Percentiles rank a stretch among this genome's conserved stretches.
Conservation (phyloP, 1,284 basidiomycete species). For the Neonothopanus nambi region DNA sequence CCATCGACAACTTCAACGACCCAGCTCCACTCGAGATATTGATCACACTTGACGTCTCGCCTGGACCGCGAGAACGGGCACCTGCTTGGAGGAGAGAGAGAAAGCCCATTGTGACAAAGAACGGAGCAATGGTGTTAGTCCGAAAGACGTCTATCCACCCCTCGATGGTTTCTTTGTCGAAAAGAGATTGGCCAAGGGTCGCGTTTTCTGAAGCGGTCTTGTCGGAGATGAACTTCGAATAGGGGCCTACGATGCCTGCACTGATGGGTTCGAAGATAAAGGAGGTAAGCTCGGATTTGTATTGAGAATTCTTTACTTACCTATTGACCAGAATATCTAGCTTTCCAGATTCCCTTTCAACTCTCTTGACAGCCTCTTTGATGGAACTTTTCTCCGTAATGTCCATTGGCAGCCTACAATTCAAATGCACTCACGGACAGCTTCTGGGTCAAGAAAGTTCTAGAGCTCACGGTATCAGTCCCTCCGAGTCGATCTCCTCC, state of each 20-base stretch:
- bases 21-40: slow-evolving; percentile 33
- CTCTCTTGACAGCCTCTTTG: slow-evolving; percentile 24
- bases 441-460: not conserved
- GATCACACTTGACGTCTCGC: slow-evolving; percentile 30
- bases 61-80: slow-evolving; percentile 20
- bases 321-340: slow-evolving; percentile 36
- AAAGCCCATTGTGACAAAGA: slow-evolving; percentile 34
- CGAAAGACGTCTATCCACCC: slow-evolving; percentile 26
- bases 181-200: slow-evolving; percentile 20
- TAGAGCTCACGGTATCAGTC: slow-evolving; percentile 7
- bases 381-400: slow-evolving; percentile 19
- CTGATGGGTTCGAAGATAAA: not conserved
- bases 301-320: slow-evolving; percentile 15
- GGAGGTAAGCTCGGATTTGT: too few relatives aligned
- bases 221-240: not conserved
- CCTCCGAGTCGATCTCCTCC: not conserved
- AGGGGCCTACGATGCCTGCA: not conserved
- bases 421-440: too few relatives aligned
- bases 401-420: slow-evolving; percentile 14
- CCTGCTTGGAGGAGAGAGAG: slow-evolving; percentile 31
- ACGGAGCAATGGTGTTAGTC: slow-evolving; percentile 29
- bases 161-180: slow-evolving; percentile 28
- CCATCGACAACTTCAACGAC: slow-evolving; percentile 13
- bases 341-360: slow-evolving; percentile 28
- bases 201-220: not conserved